Evolutionary conservation across 2,329 filamentous ascomycete species (phyloP), one percentile per base, ranked within the genome.

Genomic region (Dryadomyces quercivorus): DNA sequence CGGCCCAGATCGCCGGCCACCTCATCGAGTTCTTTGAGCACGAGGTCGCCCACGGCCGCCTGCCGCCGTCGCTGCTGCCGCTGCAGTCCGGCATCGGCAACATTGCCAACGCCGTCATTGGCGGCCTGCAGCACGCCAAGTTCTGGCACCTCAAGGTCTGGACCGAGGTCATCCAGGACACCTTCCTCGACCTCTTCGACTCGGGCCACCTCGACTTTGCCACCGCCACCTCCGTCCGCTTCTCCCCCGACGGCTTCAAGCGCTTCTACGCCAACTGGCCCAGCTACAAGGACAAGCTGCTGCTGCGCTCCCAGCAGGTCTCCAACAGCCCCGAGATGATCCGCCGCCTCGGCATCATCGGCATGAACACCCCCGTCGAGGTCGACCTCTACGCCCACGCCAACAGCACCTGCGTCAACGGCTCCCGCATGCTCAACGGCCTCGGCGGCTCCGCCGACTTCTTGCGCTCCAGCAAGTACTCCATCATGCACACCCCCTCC

Each of bases 361-460:
- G 88, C 67, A 95, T 95, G 89, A 95, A 95, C 77, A 95, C 89
- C 0, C 89, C 89, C 21, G 88, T 95, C 49, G 90, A 95, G 71
- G 89, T 95, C 16, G 90, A 95, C 71, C 94, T 95, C 64, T 95
- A 95, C 72, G 90, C 89, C 2, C 89, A 95, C 72, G 90, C 90
- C 63, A 95, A 95, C 80, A 85, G 79, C 58, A 95, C 89, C 54
- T 91, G 86, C 65, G 89, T 95, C 21, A 89, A 93, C 82, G 89
- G 90, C 59, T 85, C 79, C 58, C 84, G 90, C 55, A 93, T 92
- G 86, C 77, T 93, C 57, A 92, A 92, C 73, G 88, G 88, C 12
- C 81, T 93, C 7, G 88, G 88, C 51, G 88, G 88, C 4, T 86
- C 82, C 1, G 87, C 87, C 52, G 88, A 93, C 66, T 93, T 93